Conservation (phyloP, 306 rosid species). For the Trifolium dubium region DNA sequence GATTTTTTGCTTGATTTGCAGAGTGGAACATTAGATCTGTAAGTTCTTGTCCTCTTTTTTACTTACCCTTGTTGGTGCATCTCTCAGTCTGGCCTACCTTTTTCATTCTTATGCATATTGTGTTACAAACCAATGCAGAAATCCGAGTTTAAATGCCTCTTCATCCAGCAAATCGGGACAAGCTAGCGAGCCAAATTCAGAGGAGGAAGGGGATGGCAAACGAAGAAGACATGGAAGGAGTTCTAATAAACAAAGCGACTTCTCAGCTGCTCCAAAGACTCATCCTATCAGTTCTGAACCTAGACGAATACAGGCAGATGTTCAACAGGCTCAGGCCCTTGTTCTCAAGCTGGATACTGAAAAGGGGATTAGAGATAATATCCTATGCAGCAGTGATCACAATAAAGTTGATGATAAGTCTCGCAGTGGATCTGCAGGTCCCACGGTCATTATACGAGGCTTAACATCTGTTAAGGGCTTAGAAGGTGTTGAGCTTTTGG, state of each 20-base stretch:
- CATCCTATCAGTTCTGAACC: constrained; percentile 83
- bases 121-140: constrained; percentile 51
- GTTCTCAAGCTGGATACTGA: constrained; percentile 85
- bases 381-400: constrained; percentile 70
- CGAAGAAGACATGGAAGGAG: constrained; percentile 77
- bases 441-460: constrained; percentile 81
- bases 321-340: constrained; percentile 87
- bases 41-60: constrained; percentile 44
- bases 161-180: constrained; percentile 74
- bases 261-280: constrained; percentile 87
- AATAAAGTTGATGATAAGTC: constrained; percentile 72
- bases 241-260: constrained; percentile 73
- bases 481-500: constrained; percentile 91
- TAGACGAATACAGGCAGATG: constrained; percentile 74
- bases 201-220: constrained; percentile 86
- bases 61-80: not conserved
- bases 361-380: constrained; percentile 84
- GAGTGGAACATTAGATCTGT: constrained; percentile 86
- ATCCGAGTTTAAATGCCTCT: constrained; percentile 75
- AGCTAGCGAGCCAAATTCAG: constrained; percentile 85
- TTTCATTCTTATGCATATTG: constrained; percentile 35
- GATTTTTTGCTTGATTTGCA: constrained; percentile 89
- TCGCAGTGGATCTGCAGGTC: constrained; percentile 76
- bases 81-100: not conserved
- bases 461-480: constrained; percentile 91